phyloP scores from a whole-genome alignment of 768 basidiomycete genomes.

The Kwoniella europaea region DNA sequence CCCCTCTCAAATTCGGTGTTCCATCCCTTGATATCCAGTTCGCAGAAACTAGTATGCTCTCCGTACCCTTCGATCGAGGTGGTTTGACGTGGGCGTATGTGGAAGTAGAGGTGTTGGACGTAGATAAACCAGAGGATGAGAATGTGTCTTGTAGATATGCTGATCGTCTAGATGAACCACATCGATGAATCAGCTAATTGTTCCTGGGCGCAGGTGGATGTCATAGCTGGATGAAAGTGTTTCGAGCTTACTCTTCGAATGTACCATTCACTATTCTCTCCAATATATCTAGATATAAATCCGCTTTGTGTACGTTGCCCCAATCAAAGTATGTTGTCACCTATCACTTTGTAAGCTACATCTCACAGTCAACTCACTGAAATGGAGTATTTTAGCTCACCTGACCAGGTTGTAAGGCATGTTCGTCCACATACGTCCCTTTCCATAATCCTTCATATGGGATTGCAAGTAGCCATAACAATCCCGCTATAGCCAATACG shows the following conservation, averaged over 20 bases:
- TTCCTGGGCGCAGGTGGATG: too few species aligned
- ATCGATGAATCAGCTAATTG: background rate
- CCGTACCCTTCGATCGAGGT: slow-evolving; percentile 88
- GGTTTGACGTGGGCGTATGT: slow-evolving; percentile 80
- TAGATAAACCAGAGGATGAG: slow-evolving; percentile 71
- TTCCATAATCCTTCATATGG: slow-evolving; percentile 71
- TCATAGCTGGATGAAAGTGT: background rate
- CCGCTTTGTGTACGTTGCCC: slow-evolving; percentile 85
- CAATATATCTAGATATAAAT: slow-evolving; percentile 74
- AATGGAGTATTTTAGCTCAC: slow-evolving; percentile 60
- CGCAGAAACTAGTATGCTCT: slow-evolving; percentile 89
- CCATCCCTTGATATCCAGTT: slow-evolving; percentile 74
- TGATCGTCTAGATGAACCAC: slow-evolving; percentile 65
- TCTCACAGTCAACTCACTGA: background rate
- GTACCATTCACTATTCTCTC: slow-evolving; percentile 72
- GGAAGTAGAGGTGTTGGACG: slow-evolving; percentile 70
- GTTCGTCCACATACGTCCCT: slow-evolving; percentile 87
- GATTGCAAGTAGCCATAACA: slow-evolving; percentile 81
- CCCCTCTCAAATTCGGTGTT: slow-evolving; percentile 76
- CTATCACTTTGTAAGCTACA: slow-evolving; percentile 59
- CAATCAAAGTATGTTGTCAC: slow-evolving; percentile 91
- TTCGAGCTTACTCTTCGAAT: slow-evolving; percentile 69
- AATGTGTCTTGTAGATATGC: slow-evolving; percentile 70
- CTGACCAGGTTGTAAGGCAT: slow-evolving; percentile 90
- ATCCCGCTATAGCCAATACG: slow-evolving; percentile 68